These are phyloP conservation scores for Penicillium macrosclerotiorum DNA, from an alignment of 495 filamentous ascomycete genomes.

Conservation along the genomic window DNA sequence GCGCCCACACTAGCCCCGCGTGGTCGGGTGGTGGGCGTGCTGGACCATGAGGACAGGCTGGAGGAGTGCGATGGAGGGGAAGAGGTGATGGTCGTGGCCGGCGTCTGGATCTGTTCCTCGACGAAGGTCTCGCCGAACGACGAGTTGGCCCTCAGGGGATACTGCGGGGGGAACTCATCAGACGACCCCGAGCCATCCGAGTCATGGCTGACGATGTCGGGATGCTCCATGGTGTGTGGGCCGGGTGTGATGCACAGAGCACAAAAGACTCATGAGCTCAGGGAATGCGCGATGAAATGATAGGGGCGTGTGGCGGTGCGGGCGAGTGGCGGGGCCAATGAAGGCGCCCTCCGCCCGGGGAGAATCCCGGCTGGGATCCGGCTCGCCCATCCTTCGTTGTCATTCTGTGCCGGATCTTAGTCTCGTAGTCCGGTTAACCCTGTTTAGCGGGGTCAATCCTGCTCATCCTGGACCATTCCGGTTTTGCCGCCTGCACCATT, in stretches of 20 bases:
- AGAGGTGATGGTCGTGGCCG: constrained; percentile 42
- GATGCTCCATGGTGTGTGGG: constrained; percentile 55
- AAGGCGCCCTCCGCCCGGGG: constrained; percentile 6
- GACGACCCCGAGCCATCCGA: constrained; percentile 65
- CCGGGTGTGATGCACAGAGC: constrained; percentile 23
- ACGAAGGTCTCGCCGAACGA: constrained; percentile 40
- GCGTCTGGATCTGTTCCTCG: constrained; percentile 34
- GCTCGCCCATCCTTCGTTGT: too few relatives aligned
- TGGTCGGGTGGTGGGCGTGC: constrained; percentile 33
- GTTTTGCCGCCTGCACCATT: not conserved
- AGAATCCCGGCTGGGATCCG: not conserved
- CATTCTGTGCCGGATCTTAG: too few relatives aligned
- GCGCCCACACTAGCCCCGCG: constrained; percentile 43
- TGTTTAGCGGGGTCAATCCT: too few relatives aligned
- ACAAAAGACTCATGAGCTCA: too few relatives aligned
- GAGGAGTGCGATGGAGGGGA: constrained; percentile 42
- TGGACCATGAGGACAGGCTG: constrained; percentile 42
- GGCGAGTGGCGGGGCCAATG: constrained; percentile 20
- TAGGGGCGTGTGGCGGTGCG: constrained; percentile 31
- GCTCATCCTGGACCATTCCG: too few relatives aligned
- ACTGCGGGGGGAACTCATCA: constrained; percentile 51
- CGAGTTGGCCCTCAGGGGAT: constrained; percentile 43
- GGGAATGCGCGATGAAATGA: constrained; percentile 17
- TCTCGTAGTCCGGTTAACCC: not conserved
- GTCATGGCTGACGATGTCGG: constrained; percentile 55